Evolutionary conservation across 23 red algal genomes (phyloP), one percentile per base, ranked within the genome.

Genomic region (Chondrus crispus): DNA sequence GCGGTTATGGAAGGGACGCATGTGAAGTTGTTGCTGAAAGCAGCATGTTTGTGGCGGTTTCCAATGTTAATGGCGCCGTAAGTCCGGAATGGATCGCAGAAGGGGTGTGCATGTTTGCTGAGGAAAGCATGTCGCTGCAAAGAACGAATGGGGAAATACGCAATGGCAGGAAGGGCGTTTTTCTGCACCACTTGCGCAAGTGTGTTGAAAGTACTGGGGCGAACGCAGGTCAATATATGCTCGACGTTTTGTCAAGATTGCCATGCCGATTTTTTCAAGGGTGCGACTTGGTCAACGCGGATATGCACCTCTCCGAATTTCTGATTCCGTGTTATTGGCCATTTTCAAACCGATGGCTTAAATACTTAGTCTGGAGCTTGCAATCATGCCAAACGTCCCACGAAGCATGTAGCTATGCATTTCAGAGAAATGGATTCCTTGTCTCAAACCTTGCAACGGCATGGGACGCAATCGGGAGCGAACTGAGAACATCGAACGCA

Each of bases 41-140:
- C 26, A 76, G 66, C 41, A 45, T 73, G 16, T 79, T 89, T 89
- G 68, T 89, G 28, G 85, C 48, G 11, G 60, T 66, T 6, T 22
- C n/a, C n/a, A n/a, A 45, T 73, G 16, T 79, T 89, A 77, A 68
- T 89, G 28, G 85, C 48, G 11, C 26, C 35, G 5, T 22, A n/a
- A 66, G 35, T 32, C 26, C 60, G 18, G 60, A 66, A 9, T 66
- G 60, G 60, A 66, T 66, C 26, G 26, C 35, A 66, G 26, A 66
- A 66, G 60, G 60, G 9, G 8, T n/a, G 60, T 32, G 26, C 60
- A 66, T 66, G 60, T 66, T 32, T 32, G 60, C 60, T 8, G 60
- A 66, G 9, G 60, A 7, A 66, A 66, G 26, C 26, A 22, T 32
- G 60, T 5, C 1, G 7, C 26, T 66, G 9, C 9, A 66, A 22